Percentiles rank a stretch among this genome's conserved stretches.
phyloP scores from a whole-genome alignment of 2,329 filamentous ascomycete species.

The Thermothelomyces thermophilus region DNA sequence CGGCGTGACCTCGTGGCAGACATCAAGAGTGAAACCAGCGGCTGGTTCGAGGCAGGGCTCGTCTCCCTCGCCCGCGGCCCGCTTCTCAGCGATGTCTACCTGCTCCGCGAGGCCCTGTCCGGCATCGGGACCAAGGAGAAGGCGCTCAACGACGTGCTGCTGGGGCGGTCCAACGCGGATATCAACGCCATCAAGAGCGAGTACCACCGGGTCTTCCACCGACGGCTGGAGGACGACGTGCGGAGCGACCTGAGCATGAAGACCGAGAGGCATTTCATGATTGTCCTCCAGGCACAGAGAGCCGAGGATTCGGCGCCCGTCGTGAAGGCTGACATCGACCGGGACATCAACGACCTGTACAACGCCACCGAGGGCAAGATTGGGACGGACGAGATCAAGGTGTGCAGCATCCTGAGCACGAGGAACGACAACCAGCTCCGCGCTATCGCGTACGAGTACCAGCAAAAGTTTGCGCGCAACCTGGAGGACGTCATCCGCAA shows the following conservation, averaged over 20 bases:
- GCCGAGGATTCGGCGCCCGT: conserved; percentile 73
- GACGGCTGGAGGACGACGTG: conserved; percentile 64
- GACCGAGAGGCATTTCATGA: conserved; percentile 77
- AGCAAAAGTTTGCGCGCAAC: conserved; percentile 61
- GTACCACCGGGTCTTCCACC: conserved; percentile 63
- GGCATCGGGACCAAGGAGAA: conserved; percentile 81
- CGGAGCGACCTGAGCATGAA: conserved; percentile 76
- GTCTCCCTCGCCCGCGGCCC: conserved; percentile 73
- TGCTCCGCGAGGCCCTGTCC: conserved; percentile 64
- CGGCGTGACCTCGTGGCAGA: conserved; percentile 66
- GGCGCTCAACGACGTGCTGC: conserved; percentile 77
- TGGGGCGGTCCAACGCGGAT: conserved; percentile 80
- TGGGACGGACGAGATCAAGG: conserved; percentile 66
- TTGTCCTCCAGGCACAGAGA: conserved; percentile 67
- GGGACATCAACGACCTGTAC: conserved; percentile 71
- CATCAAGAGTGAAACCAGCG: conserved; percentile 68
- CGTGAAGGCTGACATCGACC: conserved; percentile 64
- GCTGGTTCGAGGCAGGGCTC: conserved; percentile 68
- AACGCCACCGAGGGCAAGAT: conserved; percentile 66
- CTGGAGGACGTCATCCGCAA: conserved; percentile 69
- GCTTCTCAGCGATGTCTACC: conserved; percentile 66
- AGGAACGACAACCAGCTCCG: conserved; percentile 78
- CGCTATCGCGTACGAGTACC: conserved; percentile 71
- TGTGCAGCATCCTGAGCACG: conserved; percentile 70
- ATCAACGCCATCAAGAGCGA: conserved; percentile 75